Evolutionary conservation across 2,329 filamentous ascomycete species (phyloP), one percentile per base, ranked within the genome.

Genomic region (Byssothecium circinans): DNA sequence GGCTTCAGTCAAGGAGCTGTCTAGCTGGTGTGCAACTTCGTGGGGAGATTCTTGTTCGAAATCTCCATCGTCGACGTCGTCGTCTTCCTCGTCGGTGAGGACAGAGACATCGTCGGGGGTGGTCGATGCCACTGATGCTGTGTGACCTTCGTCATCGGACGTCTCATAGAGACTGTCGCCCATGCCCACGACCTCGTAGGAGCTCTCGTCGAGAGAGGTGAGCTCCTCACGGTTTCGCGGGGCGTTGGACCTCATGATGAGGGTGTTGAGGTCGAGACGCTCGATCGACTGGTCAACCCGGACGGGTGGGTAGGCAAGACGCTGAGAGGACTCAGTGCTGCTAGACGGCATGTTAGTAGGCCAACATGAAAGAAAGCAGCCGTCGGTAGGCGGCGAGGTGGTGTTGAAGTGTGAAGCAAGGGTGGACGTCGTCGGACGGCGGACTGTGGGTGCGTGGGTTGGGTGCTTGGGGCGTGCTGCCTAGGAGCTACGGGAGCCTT

Each of bases 61-160:
- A 42, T 59, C 56, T 20, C 61, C 53, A 25, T 61, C 62, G 35
- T 65, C 68, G 34, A n/a, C n/a, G n/a, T n/a, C n/a, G n/a, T n/a
- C n/a, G n/a, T n/a, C n/a, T n/a, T 60, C 59, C 41, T 59, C 60
- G 25, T 70, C 47, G 30, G 64, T 61, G 45, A 67, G 61, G 43
- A 54, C 58, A 18, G 62, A 67, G 17, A 63, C 57, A 37, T 71
- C 65, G 43, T 70, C 68, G 35, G 67, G 65, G 10, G 65, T 65
- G 17, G 64, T 65, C 1, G 68, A 71, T 1, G 68, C 64, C 25
- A 72, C 56, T 8, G 69, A 71, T 33, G 63, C 67, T 18, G 69
- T 71, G 17, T 68, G 63, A 36, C 60, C 66, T 46, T 71, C 68
- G 46, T 72, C 29, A 53, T 71, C 68, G 2, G 69, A 71, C 8